phyloP scores from a whole-genome alignment of 73 alveolate genomes.

The Blepharisma stoltei region DNA sequence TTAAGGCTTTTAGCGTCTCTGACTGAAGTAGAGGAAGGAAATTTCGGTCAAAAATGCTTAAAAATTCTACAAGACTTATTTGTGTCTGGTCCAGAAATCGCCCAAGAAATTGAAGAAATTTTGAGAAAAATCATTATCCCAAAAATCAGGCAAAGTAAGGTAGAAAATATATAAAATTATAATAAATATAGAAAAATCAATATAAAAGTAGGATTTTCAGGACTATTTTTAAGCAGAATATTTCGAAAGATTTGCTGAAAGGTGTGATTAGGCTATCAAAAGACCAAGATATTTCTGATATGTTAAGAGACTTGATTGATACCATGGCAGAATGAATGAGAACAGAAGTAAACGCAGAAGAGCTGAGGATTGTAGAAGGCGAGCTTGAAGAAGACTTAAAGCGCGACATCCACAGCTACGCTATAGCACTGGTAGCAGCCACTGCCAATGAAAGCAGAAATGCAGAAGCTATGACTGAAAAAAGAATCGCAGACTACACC shows the following conservation, averaged over 20 bases:
- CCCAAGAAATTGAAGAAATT: constrained; percentile 21
- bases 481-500: constrained; percentile 31
- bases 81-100: constrained; percentile 28
- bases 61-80: neutral
- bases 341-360: constrained; percentile 14
- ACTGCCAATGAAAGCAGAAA: constrained; percentile 22
- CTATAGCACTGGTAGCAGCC: constrained; percentile 14
- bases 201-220: too few species aligned
- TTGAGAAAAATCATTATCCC: constrained; percentile 18
- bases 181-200: too few species aligned
- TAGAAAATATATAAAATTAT: too few species aligned
- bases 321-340: constrained; percentile 28
- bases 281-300: constrained; percentile 20
- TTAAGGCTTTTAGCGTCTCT: constrained; percentile 25
- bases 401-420: neutral
- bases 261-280: constrained; percentile 20
- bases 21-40: constrained; percentile 30
- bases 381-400: constrained; percentile 4
- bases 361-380: neutral
- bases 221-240: too few species aligned
- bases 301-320: neutral
- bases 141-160: neutral
- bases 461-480: constrained; percentile 37
- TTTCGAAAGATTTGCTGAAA: neutral
- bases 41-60: constrained; percentile 22